Conservation (phyloP, 116 monocot species). For the Iris pallida region DNA sequence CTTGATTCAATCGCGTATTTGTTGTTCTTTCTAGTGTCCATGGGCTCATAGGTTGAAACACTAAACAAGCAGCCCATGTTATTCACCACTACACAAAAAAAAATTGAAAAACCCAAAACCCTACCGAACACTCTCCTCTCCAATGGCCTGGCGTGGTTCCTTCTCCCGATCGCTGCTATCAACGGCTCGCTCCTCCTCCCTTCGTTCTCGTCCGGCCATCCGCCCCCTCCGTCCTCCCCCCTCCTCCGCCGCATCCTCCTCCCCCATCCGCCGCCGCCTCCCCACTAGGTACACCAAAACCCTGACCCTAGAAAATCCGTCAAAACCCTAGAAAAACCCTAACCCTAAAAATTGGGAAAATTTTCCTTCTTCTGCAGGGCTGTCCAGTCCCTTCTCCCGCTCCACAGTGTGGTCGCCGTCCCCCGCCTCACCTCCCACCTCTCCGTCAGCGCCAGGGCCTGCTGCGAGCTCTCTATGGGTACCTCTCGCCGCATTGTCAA, state of each 20-base stretch:
- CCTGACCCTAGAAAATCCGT: neutral
- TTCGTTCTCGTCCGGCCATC: conserved; percentile 12
- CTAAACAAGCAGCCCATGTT: neutral
- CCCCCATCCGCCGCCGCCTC: conserved; percentile 30
- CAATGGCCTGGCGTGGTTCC: conserved; percentile 54
- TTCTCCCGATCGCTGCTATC: conserved; percentile 49
- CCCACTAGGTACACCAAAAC: conserved; percentile 29
- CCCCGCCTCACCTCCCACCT: conserved; percentile 75
- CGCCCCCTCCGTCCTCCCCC: conserved; percentile 21
- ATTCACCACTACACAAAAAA: neutral
- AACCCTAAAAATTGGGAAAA: neutral
- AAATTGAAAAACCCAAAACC: conserved; percentile 32
- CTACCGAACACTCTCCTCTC: neutral
- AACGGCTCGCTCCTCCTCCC: conserved; percentile 36
- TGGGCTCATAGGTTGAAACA: neutral
- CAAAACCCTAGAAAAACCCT: neutral
- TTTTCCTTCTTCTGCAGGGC: conserved; percentile 5
- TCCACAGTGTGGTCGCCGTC: conserved; percentile 31
- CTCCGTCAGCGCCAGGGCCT: conserved; percentile 71
- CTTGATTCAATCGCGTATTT: too few species aligned
- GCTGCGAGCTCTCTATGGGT: conserved; percentile 98
- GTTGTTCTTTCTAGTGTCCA: neutral
- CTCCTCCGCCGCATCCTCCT: conserved; percentile 24
- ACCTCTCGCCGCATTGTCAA: conserved; percentile 79
- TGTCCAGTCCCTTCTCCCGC: conserved; percentile 47